Evolutionary conservation across 2,329 filamentous ascomycete species (phyloP).

Genomic region (Calonectria hongkongensis): DNA sequence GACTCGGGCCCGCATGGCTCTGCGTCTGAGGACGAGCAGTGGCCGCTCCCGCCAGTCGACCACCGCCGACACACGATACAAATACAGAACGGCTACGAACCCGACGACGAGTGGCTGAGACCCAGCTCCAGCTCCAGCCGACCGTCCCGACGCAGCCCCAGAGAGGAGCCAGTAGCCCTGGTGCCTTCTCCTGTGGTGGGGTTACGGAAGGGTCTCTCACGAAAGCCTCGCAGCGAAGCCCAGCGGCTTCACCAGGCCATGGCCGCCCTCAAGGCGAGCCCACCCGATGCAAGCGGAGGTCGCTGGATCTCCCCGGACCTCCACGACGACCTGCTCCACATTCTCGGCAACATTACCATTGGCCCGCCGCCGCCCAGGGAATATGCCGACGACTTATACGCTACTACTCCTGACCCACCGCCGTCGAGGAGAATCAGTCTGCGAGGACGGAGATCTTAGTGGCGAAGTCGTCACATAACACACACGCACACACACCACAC

Average conservation of each 20-base stretch:
- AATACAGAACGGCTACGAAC: background rate
- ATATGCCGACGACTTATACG: background rate
- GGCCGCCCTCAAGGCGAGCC: background rate
- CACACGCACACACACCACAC: background rate
- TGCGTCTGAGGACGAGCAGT: background rate
- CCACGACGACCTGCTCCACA: constrained; percentile 21
- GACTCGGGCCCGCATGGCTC: background rate
- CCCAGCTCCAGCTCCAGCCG: constrained; percentile 7
- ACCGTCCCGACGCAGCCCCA: background rate
- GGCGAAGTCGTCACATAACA: background rate
- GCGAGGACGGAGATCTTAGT: background rate
- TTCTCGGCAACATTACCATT: constrained; percentile 1
- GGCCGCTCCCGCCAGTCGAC: background rate
- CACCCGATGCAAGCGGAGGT: background rate
- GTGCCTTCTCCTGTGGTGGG: background rate
- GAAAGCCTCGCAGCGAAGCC: constrained; percentile 17
- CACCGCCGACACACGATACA: background rate
- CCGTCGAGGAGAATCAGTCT: background rate
- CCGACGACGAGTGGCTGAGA: background rate
- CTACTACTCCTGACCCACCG: background rate
- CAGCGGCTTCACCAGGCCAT: constrained; percentile 10
- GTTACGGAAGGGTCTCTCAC: background rate
- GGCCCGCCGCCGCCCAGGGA: background rate
- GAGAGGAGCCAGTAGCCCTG: background rate
- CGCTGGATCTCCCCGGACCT: constrained; percentile 19